These are phyloP conservation scores for Uronychia setigera DNA, from an alignment of 73 alveolate species.

Conservation along the genomic window DNA sequence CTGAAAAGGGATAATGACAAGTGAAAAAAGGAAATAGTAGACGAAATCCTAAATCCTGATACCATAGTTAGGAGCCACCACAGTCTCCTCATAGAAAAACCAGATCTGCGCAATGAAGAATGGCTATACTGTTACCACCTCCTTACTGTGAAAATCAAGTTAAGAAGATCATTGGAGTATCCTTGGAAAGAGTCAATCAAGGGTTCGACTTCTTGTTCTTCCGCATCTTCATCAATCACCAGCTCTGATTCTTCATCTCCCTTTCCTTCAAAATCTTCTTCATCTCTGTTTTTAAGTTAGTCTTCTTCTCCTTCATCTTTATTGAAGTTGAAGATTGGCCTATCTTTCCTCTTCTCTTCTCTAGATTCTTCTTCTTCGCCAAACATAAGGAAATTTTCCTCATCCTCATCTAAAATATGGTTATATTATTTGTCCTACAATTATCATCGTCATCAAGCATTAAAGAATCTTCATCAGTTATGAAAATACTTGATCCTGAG, in stretches of 20 bases:
- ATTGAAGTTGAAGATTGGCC: background rate
- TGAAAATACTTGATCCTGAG: conserved; percentile 13
- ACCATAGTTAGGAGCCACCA: conserved; percentile 72
- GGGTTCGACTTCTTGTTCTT: conserved; percentile 70
- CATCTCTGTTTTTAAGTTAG: background rate
- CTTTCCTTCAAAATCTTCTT: conserved; percentile 6
- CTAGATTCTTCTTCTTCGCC: conserved; percentile 17
- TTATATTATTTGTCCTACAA: background rate
- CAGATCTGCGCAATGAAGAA: conserved; percentile 70
- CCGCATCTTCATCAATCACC: conserved; percentile 56
- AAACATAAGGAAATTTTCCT: conserved; percentile 32
- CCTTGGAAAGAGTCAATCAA: conserved; percentile 44
- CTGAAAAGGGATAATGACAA: conserved; percentile 83
- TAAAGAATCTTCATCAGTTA: conserved; percentile 17
- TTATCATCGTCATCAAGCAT: conserved; percentile 17
- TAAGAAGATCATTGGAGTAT: conserved; percentile 63
- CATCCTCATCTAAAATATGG: conserved; percentile 10
- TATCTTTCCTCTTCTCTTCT: background rate
- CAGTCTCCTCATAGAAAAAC: conserved; percentile 84
- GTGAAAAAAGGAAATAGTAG: conserved; percentile 76
- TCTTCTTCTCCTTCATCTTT: background rate
- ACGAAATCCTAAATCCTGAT: conserved; percentile 73
- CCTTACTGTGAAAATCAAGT: conserved; percentile 33
- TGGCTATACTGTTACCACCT: conserved; percentile 20
- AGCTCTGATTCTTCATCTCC: conserved; percentile 49